These are phyloP conservation scores for Solanum pimpinellifolium DNA, from an alignment of 257 asterid species.

Conservation along the genomic window DNA sequence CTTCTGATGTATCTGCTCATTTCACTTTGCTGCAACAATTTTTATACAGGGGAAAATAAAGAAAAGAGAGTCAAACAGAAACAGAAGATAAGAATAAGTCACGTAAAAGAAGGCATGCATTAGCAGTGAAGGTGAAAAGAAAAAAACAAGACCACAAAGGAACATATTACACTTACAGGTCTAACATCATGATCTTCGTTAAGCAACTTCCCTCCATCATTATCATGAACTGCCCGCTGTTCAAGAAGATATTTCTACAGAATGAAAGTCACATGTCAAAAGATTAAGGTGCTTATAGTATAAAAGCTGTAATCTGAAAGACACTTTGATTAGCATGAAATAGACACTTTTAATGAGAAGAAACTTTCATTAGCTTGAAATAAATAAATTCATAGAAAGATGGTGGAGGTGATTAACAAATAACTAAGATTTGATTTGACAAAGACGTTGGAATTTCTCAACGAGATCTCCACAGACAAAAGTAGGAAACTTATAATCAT, in stretches of 20 bases:
- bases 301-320: neutral
- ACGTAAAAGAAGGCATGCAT: neutral
- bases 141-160: neutral
- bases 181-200: constrained; percentile 91
- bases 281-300: neutral
- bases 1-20: constrained; percentile 5
- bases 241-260: constrained; percentile 85
- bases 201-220: constrained; percentile 83
- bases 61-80: neutral
- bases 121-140: neutral
- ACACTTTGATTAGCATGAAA: neutral
- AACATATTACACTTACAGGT: constrained; percentile 52
- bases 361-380: neutral
- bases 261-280: neutral
- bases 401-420: neutral
- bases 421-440: neutral
- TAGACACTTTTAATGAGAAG: neutral
- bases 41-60: neutral
- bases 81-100: neutral
- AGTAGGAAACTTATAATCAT: neutral
- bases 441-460: neutral
- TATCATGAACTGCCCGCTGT: constrained; percentile 83
- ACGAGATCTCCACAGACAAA: neutral
- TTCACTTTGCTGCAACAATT: neutral
- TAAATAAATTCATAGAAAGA: neutral